Evolutionary conservation across 2,329 filamentous ascomycete genomes (phyloP).

Genomic region (Akanthomyces lecanii): DNA sequence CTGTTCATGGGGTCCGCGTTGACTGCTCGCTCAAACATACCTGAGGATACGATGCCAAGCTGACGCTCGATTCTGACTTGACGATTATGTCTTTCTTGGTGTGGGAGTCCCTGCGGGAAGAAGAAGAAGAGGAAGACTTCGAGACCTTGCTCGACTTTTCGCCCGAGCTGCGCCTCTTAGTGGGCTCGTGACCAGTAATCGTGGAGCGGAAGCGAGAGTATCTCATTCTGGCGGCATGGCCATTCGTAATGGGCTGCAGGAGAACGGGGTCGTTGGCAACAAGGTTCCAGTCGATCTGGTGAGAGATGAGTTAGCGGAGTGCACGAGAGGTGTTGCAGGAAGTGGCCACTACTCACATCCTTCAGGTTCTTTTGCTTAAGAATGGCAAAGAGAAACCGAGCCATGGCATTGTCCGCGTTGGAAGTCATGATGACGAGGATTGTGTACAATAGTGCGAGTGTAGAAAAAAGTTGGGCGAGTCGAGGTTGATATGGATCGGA

Average conservation of each 20-base stretch:
- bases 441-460: not conserved
- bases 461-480: not conserved
- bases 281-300: constrained; percentile 55
- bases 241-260: constrained; percentile 52
- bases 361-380: constrained; percentile 57
- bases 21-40: constrained; percentile 25
- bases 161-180: constrained; percentile 41
- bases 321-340: too few species aligned
- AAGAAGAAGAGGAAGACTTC: constrained; percentile 32
- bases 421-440: constrained; percentile 40
- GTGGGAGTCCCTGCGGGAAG: constrained; percentile 31
- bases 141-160: constrained; percentile 40
- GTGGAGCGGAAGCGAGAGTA: constrained; percentile 49
- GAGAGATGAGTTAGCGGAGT: not conserved
- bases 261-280: constrained; percentile 53
- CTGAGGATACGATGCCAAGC: constrained; percentile 28
- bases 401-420: constrained; percentile 54
- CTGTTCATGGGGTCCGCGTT: constrained; percentile 33
- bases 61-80: constrained; percentile 37
- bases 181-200: constrained; percentile 45
- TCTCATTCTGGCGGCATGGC: constrained; percentile 58
- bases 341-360: constrained; percentile 45
- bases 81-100: constrained; percentile 33
- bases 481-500: constrained; percentile 9
- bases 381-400: constrained; percentile 56